Evolutionary conservation across 2,329 filamentous ascomycete species (phyloP), one percentile per base, ranked within the genome.

Genomic region (Fusarium dimerum): DNA sequence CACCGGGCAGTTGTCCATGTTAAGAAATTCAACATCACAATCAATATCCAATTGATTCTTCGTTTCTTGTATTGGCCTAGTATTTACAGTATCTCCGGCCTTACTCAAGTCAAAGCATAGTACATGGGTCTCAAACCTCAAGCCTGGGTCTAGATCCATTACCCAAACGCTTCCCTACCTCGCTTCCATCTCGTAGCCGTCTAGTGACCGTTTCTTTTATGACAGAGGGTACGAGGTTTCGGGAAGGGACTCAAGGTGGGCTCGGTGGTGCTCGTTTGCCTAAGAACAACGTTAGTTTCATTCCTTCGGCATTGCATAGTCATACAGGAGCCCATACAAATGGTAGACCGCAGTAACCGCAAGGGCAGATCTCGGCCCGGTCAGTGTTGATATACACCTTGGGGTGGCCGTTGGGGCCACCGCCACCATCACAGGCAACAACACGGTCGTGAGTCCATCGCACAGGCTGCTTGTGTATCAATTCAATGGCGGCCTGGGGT

Each of bases 331-430:
- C 48, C 75, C 92, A 71, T 82, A 97, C 94, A 71, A 87, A 99
- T 65, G 94, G 94, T 62, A 94, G 72, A 48, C 94, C 94, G 71
- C 94, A 99, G 79, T 99, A 99, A 68, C 83, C 87, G 80, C 94
- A 99, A 71, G 80, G 79, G 74, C 85, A 84, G 66, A 99, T 96
- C 79, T 97, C 87, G 41, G 94, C 90, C 81, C 97, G 97, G 76
- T 99, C 94, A 62, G 89, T 87, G 77, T 99, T 99, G 83, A 99
- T 99, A 73, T 92, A 99, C 76, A 99, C 88, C 68, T 85, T 84
- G 45, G 94, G 94, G 73, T 99, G 94, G 41, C 94, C 94, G 50
- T 90, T 78, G 32, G 92, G 88, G 43, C 93, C 94, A 62, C 92
- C 92, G 53, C 93, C 94, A 52, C 94, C 94, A 67, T 97, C 92